phyloP scores from a whole-genome alignment of 495 filamentous ascomycete genomes.

The Lophiotrema nucula region DNA sequence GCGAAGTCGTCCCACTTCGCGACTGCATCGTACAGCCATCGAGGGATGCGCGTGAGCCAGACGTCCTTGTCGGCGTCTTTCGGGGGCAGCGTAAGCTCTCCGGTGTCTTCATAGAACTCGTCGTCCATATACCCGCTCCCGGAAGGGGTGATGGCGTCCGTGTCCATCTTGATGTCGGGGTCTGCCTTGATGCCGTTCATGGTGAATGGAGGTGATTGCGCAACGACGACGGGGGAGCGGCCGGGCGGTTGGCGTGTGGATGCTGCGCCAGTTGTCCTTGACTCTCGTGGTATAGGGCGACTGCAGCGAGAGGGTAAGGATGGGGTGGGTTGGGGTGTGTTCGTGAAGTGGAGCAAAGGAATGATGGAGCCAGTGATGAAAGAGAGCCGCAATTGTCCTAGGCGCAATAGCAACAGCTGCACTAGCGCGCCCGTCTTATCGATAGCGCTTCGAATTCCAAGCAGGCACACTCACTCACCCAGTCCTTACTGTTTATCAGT shows the following conservation, averaged over 20 bases:
- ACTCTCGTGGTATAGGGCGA: no score
- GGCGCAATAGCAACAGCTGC: no score
- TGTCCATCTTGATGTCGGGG: slow-evolving; percentile 64
- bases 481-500: no score
- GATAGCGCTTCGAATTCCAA: no score
- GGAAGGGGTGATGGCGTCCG: slow-evolving; percentile 58
- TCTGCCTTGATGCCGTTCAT: slow-evolving; percentile 46
- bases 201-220: background rate
- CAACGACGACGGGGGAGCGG: background rate
- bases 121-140: slow-evolving; percentile 63
- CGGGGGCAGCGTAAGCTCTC: slow-evolving; percentile 73
- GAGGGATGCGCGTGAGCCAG: slow-evolving; percentile 75
- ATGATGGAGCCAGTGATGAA: no score
- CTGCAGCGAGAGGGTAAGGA: no score
- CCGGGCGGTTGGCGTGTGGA: background rate
- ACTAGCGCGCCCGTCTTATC: no score
- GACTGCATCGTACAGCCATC: slow-evolving; percentile 51
- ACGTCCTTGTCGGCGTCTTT: slow-evolving; percentile 51
- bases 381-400: no score
- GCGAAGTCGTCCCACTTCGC: slow-evolving; percentile 62
- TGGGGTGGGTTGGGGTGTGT: no score
- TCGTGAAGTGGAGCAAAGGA: no score
- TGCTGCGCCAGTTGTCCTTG: background rate
- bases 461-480: no score
- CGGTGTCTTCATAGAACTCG: slow-evolving; percentile 82